Evolutionary conservation across 441 rosid genomes (phyloP).

Genomic region (Manihot esculenta): DNA sequence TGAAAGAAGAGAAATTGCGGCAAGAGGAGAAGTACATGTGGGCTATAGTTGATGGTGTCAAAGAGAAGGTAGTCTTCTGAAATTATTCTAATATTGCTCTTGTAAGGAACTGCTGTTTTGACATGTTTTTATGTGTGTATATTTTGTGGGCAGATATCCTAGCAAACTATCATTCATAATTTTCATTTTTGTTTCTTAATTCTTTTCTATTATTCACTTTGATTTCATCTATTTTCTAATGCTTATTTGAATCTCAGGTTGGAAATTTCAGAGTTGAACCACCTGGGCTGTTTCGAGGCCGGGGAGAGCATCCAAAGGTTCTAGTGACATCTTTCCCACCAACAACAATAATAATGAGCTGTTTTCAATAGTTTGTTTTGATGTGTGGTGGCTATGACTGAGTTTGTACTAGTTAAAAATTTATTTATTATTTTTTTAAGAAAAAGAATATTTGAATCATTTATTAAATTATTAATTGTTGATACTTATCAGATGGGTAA

Average conservation of each 20-base stretch:
- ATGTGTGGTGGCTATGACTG: constrained; percentile 14
- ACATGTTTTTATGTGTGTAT: neutral
- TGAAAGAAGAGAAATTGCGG: constrained; percentile 81
- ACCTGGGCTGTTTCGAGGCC: constrained; percentile 97
- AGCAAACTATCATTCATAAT: neutral
- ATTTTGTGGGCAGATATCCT: neutral
- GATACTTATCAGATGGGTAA: constrained; percentile 82
- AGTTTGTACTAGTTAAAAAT: constrained; percentile 12
- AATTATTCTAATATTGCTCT: neutral
- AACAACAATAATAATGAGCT: constrained; percentile 18
- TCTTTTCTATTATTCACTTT: neutral
- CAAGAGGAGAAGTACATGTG: constrained; percentile 98
- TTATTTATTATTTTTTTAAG: neutral
- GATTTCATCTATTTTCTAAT: constrained; percentile 23
- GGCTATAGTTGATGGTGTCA: constrained; percentile 95
- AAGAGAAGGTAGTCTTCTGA: constrained; percentile 65
- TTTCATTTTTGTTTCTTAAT: constrained; percentile 8
- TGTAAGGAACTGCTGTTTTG: neutral
- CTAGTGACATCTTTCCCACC: constrained; percentile 17
- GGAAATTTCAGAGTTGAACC: constrained; percentile 99
- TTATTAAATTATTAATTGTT: constrained; percentile 18
- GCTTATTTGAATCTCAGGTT: constrained; percentile 53
- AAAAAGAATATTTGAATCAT: neutral
- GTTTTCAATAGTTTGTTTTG: constrained; percentile 9
- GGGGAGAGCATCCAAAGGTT: constrained; percentile 99